A percentile compares a stretch with the other conserved stretches of the same genome.
These are phyloP conservation scores for Pyrenula massariospora DNA, from an alignment of 495 filamentous ascomycete genomes.

Conservation along the genomic window DNA sequence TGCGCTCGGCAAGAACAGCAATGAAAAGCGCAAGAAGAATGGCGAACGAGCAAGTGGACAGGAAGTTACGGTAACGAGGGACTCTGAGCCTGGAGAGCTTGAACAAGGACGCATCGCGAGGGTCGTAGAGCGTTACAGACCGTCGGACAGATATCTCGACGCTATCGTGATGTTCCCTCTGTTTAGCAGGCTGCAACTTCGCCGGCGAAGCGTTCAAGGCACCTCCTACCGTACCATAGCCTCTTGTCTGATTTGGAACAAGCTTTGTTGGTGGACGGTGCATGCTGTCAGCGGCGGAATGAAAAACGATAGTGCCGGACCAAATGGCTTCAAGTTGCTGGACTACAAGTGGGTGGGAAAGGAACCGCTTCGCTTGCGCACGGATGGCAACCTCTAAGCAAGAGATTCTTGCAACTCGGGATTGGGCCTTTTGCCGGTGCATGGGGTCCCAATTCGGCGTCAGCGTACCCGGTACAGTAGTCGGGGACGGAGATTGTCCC, in stretches of 20 bases:
- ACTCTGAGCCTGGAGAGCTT: constrained; percentile 84
- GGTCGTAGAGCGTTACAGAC: constrained; percentile 80
- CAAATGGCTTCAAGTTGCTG: constrained; percentile 92
- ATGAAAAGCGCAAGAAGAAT: constrained; percentile 74
- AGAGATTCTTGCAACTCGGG: constrained; percentile 62
- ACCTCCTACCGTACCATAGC: constrained; percentile 20
- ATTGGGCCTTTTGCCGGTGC: constrained; percentile 21
- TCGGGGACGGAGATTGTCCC: constrained; percentile 42
- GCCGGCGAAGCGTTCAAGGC: not conserved
- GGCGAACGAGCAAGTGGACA: constrained; percentile 75
- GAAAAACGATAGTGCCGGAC: constrained; percentile 87
- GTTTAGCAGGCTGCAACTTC: constrained; percentile 9
- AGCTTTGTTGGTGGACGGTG: constrained; percentile 40
- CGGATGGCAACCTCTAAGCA: constrained; percentile 86
- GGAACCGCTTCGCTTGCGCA: constrained; percentile 76
- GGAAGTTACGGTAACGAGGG: constrained; percentile 76
- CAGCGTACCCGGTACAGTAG: constrained; percentile 14
- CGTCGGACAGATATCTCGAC: constrained; percentile 36
- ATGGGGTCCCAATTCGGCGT: constrained; percentile 20
- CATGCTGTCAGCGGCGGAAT: constrained; percentile 71
- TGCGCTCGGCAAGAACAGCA: constrained; percentile 58
- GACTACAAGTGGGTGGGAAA: constrained; percentile 80
- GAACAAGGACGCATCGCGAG: constrained; percentile 75
- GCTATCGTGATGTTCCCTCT: constrained; percentile 8
- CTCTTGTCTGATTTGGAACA: constrained; percentile 10